Conservation (phyloP, 179 eudicot genomes). For the Corrigiola litoralis region DNA sequence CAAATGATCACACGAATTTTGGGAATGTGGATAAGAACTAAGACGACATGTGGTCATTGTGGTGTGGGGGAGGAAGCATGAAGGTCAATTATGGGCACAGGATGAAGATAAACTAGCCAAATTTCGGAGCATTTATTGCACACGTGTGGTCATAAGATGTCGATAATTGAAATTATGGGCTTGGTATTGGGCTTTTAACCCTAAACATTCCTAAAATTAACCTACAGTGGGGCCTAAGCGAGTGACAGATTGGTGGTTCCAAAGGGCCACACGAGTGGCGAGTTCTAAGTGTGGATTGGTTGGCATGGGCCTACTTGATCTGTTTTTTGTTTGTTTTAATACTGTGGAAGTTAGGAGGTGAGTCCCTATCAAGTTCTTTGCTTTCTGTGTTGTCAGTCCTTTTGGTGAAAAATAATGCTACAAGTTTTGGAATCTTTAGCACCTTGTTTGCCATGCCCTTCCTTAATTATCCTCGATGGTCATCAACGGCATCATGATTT, state of each 20-base stretch:
- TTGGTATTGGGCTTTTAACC: constrained; percentile 15
- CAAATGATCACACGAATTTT: neutral
- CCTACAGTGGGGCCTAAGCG: neutral
- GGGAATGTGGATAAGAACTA: too few relatives aligned
- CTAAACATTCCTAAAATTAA: neutral
- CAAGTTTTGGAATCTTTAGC: constrained; percentile 13
- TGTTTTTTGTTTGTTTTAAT: neutral
- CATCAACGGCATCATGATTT: constrained; percentile 12
- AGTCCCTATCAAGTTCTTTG: constrained; percentile 12
- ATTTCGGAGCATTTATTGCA: constrained; percentile 20
- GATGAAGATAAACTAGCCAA: neutral
- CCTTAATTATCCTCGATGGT: neutral
- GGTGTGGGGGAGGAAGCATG: neutral
- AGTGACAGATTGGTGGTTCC: constrained; percentile 10
- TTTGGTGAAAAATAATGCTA: neutral
- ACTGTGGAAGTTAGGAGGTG: constrained; percentile 5
- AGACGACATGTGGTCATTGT: neutral
- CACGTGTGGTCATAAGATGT: constrained; percentile 23
- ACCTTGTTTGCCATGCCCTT: constrained; percentile 8
- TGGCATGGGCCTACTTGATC: constrained; percentile 19
- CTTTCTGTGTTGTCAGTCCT: constrained; percentile 23
- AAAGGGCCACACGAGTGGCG: constrained; percentile 20
- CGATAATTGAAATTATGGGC: constrained; percentile 20
- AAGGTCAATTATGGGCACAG: constrained; percentile 5
- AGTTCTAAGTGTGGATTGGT: constrained; percentile 10